These are phyloP conservation scores for Yamadazyma pseudoaaseri DNA, from an alignment of 1,139 yeast species.

Conservation along the genomic window DNA sequence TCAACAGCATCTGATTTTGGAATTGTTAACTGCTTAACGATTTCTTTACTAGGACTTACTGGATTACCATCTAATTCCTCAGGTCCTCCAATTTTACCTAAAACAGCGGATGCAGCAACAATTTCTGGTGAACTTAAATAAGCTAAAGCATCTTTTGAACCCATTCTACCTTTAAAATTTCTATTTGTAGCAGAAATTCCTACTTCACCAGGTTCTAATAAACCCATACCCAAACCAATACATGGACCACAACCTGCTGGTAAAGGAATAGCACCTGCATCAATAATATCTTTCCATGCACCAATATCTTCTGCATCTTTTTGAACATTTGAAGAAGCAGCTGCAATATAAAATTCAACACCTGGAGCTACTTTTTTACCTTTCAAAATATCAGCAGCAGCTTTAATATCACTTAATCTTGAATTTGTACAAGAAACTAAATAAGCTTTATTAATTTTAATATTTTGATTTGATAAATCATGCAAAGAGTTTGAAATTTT, in stretches of 20 bases:
- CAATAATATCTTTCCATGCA: conserved; percentile 85
- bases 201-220: conserved; percentile 91
- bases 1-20: conserved; percentile 28
- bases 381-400: conserved; percentile 85
- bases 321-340: conserved; percentile 93
- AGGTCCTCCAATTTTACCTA: conserved; percentile 92
- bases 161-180: conserved; percentile 99
- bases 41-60: conserved; percentile 46
- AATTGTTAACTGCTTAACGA: conserved; percentile 46
- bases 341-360: conserved; percentile 95
- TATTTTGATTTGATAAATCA: conserved; percentile 68
- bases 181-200: conserved; percentile 98
- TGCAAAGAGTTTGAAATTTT: conserved; percentile 80
- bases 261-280: conserved; percentile 91
- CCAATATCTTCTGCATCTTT: conserved; percentile 87
- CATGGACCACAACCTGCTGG: conserved; percentile 99
- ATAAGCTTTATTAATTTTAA: conserved; percentile 89
- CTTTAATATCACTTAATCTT: conserved; percentile 85
- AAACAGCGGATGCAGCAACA: conserved; percentile 94
- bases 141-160: conserved; percentile 93
- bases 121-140: conserved; percentile 97
- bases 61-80: conserved; percentile 69
- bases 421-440: conserved; percentile 98
- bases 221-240: conserved; percentile 94
- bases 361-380: conserved; percentile 82